Conservation (phyloP, 2,329 filamentous ascomycete genomes). For the Penicillium rolfsii region DNA sequence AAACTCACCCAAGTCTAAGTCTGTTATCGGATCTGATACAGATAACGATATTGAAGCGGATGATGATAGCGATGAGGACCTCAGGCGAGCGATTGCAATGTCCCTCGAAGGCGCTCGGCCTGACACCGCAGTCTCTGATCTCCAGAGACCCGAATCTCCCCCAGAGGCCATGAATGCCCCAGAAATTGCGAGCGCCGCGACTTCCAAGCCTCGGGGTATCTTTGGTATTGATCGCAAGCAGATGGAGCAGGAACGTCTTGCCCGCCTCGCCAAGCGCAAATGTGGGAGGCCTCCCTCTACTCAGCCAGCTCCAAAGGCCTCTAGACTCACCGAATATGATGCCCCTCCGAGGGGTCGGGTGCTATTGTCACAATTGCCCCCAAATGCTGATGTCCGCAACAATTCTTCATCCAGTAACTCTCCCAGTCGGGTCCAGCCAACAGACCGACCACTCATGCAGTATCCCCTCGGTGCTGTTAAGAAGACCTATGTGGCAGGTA, state of each 20-base stretch:
- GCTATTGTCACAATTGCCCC: background rate
- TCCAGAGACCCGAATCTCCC: background rate
- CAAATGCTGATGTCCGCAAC: conserved; percentile 3
- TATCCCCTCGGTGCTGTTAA: conserved; percentile 71
- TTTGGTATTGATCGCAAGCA: conserved; percentile 71
- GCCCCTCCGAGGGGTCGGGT: background rate
- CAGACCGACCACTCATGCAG: conserved; percentile 36
- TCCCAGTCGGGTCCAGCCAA: conserved; percentile 13
- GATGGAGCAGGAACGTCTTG: conserved; percentile 84
- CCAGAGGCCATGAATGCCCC: background rate
- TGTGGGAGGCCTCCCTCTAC: conserved; percentile 40
- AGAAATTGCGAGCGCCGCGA: background rate
- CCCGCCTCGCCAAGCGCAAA: conserved; percentile 65
- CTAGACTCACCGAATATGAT: conserved; percentile 17
- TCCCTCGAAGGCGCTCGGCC: conserved; percentile 35
- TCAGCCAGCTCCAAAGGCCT: conserved; percentile 31
- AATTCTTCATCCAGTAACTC: conserved; percentile 11
- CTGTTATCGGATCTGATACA: conserved; percentile 33
- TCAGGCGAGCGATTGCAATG: conserved; percentile 41
- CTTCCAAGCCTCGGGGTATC: conserved; percentile 38
- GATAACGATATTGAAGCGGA: conserved; percentile 21
- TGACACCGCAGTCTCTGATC: conserved; percentile 8
- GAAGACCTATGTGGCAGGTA: conserved; percentile 71
- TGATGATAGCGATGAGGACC: conserved; percentile 38
- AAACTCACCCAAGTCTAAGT: conserved; percentile 34